These are phyloP conservation scores for Leonotis leonurus DNA, from an alignment of 257 asterid genomes.

Conservation along the genomic window DNA sequence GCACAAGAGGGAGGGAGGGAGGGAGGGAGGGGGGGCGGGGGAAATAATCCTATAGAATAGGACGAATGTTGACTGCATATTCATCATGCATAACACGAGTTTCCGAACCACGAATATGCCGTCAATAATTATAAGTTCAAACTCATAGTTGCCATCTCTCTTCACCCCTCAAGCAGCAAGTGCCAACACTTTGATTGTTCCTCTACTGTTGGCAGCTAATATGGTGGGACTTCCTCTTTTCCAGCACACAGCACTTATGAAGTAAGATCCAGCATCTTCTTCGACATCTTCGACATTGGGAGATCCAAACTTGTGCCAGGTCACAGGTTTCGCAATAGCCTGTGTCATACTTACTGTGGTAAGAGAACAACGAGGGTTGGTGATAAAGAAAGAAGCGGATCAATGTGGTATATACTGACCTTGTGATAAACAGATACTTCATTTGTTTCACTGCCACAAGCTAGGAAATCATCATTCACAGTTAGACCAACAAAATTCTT, in stretches of 20 bases:
- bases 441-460: conserved; percentile 90
- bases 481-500: conserved; percentile 78
- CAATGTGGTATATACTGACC: too few species aligned
- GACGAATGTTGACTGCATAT: background rate
- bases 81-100: background rate
- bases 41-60: background rate
- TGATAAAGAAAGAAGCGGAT: too few species aligned
- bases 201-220: conserved; percentile 74
- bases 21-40: too few species aligned
- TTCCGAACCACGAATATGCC: too few species aligned
- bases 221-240: conserved; percentile 72
- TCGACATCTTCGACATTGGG: conserved; percentile 42
- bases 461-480: conserved; percentile 61
- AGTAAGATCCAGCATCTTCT: conserved; percentile 56
- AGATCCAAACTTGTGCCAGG: conserved; percentile 54
- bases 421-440: conserved; percentile 80
- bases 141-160: background rate
- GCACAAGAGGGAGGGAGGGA: background rate
- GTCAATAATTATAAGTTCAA: background rate
- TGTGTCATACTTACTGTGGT: conserved; percentile 12
- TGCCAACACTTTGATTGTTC: conserved; percentile 74
- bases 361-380: background rate
- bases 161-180: conserved; percentile 68
- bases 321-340: conserved; percentile 81
- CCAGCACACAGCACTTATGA: conserved; percentile 93